Evolutionary conservation across 2,329 filamentous ascomycete genomes (phyloP), one percentile per base, ranked within the genome.

Genomic region (Dactylellina parvicollis): DNA sequence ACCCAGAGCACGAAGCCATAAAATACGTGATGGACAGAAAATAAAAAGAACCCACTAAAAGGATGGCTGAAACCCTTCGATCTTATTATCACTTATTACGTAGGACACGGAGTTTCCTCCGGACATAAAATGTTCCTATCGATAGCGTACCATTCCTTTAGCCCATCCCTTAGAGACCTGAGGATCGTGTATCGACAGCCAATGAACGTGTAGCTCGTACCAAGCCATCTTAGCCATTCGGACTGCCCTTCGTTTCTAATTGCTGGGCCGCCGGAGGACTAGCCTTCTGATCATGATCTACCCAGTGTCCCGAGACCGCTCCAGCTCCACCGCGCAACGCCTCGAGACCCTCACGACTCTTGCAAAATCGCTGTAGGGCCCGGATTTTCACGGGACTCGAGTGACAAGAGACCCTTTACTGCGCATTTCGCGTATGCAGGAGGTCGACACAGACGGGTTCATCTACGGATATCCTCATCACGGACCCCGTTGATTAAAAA

Each of bases 311-410:
- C 40, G 40, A 44, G 40, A 20, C 4, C 22, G 16, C 36, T 40
- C 36, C 4, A 34, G 30, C 5, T 12, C 5, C 30, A 34, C 30
- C 30, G 20, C 4, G 30, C 50, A 56, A 56, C n/a, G 36, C 49
- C 49, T 56, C 34, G 12, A 38, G 12, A 5, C 30, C 30, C 59
- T 32, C 24, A 42, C 36, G 32, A 52, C 22, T 26, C 26, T 26
- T 34, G 16, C 16, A 4, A 49, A 30, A 49, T n/a, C n/a, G n/a
- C n/a, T n/a, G n/a, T n/a, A n/a, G n/a, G n/a, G 28, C 52, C 61
- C 61, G 61, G 36, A 32, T 57, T 46, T 28, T 26, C 26, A 42
- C 61, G 61, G 61, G 38, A 32, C 28, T 4, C 49, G 36, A 12
- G 61, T 42, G 38, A 65, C 28, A 49, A 44, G 42, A 34, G 24